Evolutionary conservation across 495 filamentous ascomycete genomes (phyloP).

Genomic region (Penicillium paxilli): DNA sequence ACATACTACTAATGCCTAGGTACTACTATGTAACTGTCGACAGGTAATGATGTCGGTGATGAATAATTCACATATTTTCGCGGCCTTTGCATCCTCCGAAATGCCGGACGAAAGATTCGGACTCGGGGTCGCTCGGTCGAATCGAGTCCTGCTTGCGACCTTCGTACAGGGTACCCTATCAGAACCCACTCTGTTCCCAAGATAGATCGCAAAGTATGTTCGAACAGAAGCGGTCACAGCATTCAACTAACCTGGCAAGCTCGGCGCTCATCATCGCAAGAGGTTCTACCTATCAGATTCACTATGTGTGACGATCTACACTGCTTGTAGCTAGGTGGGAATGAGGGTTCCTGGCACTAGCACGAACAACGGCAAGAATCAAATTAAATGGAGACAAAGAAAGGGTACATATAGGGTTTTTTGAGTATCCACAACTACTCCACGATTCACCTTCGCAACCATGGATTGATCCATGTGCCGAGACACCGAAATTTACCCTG

Average conservation of each 20-base stretch:
- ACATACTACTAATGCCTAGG: no score
- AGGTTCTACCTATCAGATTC: not conserved
- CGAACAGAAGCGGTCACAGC: not conserved
- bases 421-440: not conserved
- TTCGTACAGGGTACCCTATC: not conserved
- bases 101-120: not conserved
- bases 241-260: not conserved
- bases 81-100: not conserved
- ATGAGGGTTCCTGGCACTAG: not conserved
- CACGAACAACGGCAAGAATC: not conserved
- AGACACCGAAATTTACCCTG: not conserved
- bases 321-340: not conserved
- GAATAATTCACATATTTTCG: not conserved
- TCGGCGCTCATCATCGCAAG: not conserved
- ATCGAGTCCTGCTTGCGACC: not conserved
- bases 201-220: not conserved
- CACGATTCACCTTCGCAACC: not conserved
- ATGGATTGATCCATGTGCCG: not conserved
- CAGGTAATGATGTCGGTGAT: no score
- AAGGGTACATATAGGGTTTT: not conserved
- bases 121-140: not conserved
- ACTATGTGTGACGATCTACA: not conserved
- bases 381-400: not conserved
- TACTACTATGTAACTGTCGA: no score
- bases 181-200: not conserved